phyloP scores from a whole-genome alignment of 208 protist species.

The Wallacemonas collosoma region DNA sequence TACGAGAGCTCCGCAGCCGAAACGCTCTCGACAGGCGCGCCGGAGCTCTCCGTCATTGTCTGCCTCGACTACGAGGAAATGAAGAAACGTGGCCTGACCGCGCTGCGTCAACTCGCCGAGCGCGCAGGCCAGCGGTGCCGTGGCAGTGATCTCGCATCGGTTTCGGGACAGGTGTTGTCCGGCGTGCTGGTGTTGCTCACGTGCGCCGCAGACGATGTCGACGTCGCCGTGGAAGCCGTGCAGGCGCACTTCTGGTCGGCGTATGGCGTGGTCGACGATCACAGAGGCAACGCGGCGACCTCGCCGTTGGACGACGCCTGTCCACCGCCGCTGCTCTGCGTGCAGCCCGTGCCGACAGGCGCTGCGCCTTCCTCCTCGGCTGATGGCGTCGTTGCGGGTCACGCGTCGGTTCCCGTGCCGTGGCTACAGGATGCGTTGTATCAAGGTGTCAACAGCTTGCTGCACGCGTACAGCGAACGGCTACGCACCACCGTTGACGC shows the following conservation, averaged over 20 bases:
- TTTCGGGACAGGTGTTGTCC: neutral
- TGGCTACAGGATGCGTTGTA: slow-evolving; percentile 12
- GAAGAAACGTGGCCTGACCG: neutral
- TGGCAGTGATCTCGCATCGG: neutral
- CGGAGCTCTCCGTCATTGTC: neutral
- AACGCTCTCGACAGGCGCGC: neutral
- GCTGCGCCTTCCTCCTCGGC: neutral
- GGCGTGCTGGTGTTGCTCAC: slow-evolving; percentile 6
- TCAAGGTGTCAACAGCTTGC: neutral
- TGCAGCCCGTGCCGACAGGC: neutral
- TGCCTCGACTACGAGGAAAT: neutral
- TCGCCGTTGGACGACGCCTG: neutral
- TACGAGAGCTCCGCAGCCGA: neutral
- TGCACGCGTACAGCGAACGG: neutral
- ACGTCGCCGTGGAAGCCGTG: neutral
- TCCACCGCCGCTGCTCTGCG: neutral
- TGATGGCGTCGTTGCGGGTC: too few species aligned
- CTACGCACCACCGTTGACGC: neutral
- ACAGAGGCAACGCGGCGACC: neutral
- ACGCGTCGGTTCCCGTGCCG: neutral
- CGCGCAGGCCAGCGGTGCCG: neutral
- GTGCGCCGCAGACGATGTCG: neutral
- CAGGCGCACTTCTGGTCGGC: slow-evolving; percentile 9
- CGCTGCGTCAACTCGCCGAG: neutral
- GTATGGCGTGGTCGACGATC: neutral